phyloP scores from a whole-genome alignment of 352 stramenopile genomes.

The Globisporangium uncinulatum region DNA sequence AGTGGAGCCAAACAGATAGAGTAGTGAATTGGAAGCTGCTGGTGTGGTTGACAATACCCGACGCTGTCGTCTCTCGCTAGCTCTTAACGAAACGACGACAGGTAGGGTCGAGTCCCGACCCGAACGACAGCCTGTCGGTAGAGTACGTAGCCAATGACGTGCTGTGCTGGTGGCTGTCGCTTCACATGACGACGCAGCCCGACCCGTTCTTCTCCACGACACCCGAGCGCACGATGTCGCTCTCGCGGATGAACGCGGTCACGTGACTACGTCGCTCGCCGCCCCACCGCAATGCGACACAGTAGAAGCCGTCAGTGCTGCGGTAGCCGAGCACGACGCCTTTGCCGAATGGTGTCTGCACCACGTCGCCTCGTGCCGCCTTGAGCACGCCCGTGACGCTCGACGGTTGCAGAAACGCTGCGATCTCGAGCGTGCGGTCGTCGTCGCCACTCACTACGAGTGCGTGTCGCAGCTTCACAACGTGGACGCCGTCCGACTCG shows the following conservation, averaged over 20 bases:
- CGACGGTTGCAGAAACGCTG: constrained; percentile 54
- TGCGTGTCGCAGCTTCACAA: constrained; percentile 56
- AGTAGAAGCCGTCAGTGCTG: constrained; percentile 52
- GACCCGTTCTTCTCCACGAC: constrained; percentile 53
- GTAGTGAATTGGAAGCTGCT: neutral
- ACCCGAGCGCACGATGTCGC: constrained; percentile 47
- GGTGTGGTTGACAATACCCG: neutral
- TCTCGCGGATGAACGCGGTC: constrained; percentile 52
- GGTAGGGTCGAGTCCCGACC: too few relatives aligned
- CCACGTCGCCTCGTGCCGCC: constrained; percentile 67
- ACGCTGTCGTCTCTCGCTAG: neutral
- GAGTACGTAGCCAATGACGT: too few relatives aligned
- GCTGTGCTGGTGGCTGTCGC: neutral
- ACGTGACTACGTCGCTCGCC: constrained; percentile 47
- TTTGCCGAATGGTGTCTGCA: constrained; percentile 71
- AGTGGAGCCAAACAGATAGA: constrained; percentile 3
- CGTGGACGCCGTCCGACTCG: constrained; percentile 58
- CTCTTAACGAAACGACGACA: too few relatives aligned
- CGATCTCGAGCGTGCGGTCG: constrained; percentile 27
- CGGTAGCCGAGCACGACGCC: constrained; percentile 71
- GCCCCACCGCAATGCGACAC: constrained; percentile 60
- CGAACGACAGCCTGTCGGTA: too few relatives aligned
- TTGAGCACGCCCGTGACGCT: constrained; percentile 52
- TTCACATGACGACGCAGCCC: constrained; percentile 71
- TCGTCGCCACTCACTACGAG: constrained; percentile 17